Base-by-base conservation (phyloP, 179 eudicot species). In the Camellia oleifera region DNA sequence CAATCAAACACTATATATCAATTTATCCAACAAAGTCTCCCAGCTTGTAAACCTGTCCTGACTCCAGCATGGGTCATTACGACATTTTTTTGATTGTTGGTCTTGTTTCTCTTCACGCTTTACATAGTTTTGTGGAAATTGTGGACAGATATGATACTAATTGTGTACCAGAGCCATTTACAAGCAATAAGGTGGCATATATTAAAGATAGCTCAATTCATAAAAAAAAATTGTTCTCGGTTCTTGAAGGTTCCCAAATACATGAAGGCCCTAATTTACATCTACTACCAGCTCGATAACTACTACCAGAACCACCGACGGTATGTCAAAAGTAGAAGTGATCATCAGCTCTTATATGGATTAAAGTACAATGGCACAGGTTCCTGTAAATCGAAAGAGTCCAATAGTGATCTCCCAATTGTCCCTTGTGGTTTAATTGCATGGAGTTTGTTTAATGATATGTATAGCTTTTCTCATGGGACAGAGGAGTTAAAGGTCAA, bases 361-460 rank as follows among this genome's bases (percentile, higher is more conserved):
- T 69, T 83, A 62, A 66, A 76, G 63, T 84, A 85, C 78, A 81
- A 68, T 70, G 76, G 84, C 18, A 85, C 83, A 46, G 81, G 93
- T 81, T 80, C 89, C 12, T 90, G 97, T 79, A 76, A 78, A 73
- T 94, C 97, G 17, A 88, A 89, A 82, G 92, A 78, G 67, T 73
- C 57, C 60, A 86, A 74, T 78, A 79, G 87, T 57, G 91, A 87
- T 76, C 83, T 79, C 74, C 92, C 97, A 18, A 74, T 92, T 81
- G 97, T 90, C 53, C 97, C 97, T 53, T 92, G 97, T 83, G 97
- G 97, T 46, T 84, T 90, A 84, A 83, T 92, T 60, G 92, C 97
- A 14, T 92, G 97, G 94, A 92, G 97, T 78, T 88, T 92, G 81
- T 92, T 90, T 72, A 92, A 92, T 58, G 92, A 92, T 63, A 86